These are phyloP conservation scores for Aspergillus sergii DNA, from an alignment of 2,329 filamentous ascomycete species.

Conservation along the genomic window DNA sequence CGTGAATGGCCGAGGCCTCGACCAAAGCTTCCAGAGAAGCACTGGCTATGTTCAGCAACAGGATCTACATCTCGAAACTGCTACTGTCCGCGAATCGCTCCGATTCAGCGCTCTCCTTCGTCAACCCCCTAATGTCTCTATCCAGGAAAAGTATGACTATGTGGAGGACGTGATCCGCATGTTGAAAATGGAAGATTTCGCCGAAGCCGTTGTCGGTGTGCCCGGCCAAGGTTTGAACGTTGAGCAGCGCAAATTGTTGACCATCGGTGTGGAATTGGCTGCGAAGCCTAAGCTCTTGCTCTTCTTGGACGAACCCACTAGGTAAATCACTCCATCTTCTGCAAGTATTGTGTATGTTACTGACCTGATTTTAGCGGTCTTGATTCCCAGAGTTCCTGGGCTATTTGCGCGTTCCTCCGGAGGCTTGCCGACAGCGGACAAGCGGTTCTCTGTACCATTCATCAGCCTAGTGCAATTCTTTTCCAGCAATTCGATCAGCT, in stretches of 20 bases:
- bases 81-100: constrained; percentile 84
- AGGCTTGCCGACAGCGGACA: constrained; percentile 85
- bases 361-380: constrained; percentile 62
- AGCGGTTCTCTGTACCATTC: constrained; percentile 89
- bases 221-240: constrained; percentile 73
- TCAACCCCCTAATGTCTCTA: constrained; percentile 72
- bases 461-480: constrained; percentile 87
- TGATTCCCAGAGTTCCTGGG: constrained; percentile 88
- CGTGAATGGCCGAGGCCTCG: constrained; percentile 70
- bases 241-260: constrained; percentile 71
- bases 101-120: constrained; percentile 82
- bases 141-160: constrained; percentile 76
- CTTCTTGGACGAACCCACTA: constrained; percentile 91
- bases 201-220: constrained; percentile 84
- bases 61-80: constrained; percentile 80
- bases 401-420: constrained; percentile 79
- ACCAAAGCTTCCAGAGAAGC: constrained; percentile 46
- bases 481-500: constrained; percentile 77
- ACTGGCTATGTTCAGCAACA: constrained; percentile 73
- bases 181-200: constrained; percentile 84
- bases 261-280: constrained; percentile 89
- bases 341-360: neutral
- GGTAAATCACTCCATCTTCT: constrained; percentile 10
- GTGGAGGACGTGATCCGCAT: constrained; percentile 87
- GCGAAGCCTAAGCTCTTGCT: constrained; percentile 84